Evolutionary conservation across 2,329 filamentous ascomycete species (phyloP), one percentile per base, ranked within the genome.

Genomic region (Berkeleyomyces basicola): DNA sequence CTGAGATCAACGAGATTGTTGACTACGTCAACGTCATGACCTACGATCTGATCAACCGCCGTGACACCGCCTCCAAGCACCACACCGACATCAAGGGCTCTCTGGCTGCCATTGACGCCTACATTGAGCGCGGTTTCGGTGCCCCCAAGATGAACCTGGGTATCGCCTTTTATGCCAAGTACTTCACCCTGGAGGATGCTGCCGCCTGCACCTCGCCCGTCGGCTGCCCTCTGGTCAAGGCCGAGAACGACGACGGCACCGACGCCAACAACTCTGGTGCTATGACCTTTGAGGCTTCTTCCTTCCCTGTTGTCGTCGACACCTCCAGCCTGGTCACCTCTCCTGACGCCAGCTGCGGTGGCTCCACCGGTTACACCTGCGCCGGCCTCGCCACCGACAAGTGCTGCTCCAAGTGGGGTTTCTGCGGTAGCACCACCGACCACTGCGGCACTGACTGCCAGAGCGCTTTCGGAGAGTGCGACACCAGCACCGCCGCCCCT

Each of bases 21-120:
- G 83, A 89, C 68, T 84, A 84, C 67, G 75, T 88, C 70, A 88
- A 88, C 67, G 74, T 79, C 68, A 80, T 87, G 85, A 78, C 80
- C 2, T 88, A 88, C 70, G 85, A 88, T 68, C 72, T 86, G 61
- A 82, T 86, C 76, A 86, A 87, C 73, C 80, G 85, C 44, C 82
- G 86, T 42, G 82, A 88, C 72, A 82, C 72, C 51, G 69, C 74
- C 10, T 87, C 85, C 3, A 77, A 74, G 44, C 85, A 88, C 71
- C 84, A 87, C 69, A 84, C 79, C 51, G 81, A 82, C 16, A 75
- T 87, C 7, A 68, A 73, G 14, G 77, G 74, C 9, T 84, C 84
- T 0, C 71, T 78, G 6, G 73, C 77, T 3, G 74, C 80, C 3
- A 70, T 88, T 57, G 72, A 83, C 61, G 77, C 77, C 53, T 89